phyloP scores from a whole-genome alignment of 2,329 filamentous ascomycete species.

The Aspergillus sp. region DNA sequence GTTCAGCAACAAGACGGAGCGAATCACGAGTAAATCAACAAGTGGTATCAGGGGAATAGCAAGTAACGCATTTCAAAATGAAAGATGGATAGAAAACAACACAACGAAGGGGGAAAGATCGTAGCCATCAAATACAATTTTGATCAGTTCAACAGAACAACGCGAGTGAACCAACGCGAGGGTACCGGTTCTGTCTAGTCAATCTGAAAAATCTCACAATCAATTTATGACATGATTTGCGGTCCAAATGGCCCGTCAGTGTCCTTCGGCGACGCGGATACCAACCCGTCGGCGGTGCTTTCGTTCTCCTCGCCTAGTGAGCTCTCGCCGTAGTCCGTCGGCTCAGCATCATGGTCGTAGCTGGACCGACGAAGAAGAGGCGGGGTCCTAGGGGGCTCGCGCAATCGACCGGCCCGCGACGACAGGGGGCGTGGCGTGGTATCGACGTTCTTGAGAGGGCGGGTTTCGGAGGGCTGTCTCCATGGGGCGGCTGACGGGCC shows the following conservation, averaged over 20 bases:
- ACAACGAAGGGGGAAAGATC: slow-evolving; percentile 5
- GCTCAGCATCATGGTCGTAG: slow-evolving; percentile 62
- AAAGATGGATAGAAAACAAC: not conserved
- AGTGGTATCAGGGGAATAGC: slow-evolving; percentile 16
- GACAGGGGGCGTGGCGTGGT: slow-evolving; percentile 30
- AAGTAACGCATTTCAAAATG: slow-evolving; percentile 5
- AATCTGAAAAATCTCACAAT: slow-evolving; percentile 10
- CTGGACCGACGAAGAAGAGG: slow-evolving; percentile 55
- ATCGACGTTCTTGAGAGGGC: slow-evolving; percentile 33
- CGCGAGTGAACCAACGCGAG: slow-evolving; percentile 6
- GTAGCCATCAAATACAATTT: slow-evolving; percentile 6
- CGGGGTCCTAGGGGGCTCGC: slow-evolving; percentile 49
- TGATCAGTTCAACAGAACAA: not conserved
- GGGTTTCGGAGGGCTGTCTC: slow-evolving; percentile 33
- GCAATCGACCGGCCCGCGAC: slow-evolving; percentile 27
- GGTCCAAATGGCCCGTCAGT: slow-evolving; percentile 32
- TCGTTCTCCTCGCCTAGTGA: slow-evolving; percentile 48
- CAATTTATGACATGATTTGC: slow-evolving; percentile 23
- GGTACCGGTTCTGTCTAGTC: not conserved
- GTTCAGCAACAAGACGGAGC: not conserved
- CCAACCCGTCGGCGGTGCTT: slow-evolving; percentile 45
- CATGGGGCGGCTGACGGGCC: slow-evolving; percentile 25
- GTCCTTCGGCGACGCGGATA: slow-evolving; percentile 34
- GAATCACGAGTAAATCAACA: slow-evolving; percentile 6
- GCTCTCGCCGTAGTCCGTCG: slow-evolving; percentile 45